Percentiles rank a stretch among this genome's conserved stretches.
Conservation (phyloP, 2,329 filamentous ascomycete genomes). For the Aspergillus alliaceus region DNA sequence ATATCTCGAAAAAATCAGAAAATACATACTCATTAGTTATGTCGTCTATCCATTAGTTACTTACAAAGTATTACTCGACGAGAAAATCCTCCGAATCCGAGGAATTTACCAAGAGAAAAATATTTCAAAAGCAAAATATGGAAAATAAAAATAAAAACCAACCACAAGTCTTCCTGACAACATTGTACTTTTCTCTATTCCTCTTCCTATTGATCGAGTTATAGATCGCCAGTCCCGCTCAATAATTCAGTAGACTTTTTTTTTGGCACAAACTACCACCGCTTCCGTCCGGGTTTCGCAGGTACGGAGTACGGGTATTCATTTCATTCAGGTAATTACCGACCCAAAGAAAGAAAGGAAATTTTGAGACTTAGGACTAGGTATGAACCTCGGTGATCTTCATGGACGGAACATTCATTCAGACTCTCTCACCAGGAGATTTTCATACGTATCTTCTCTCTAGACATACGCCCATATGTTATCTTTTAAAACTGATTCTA, state of each 20-base stretch:
- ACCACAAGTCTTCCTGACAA: too few species aligned
- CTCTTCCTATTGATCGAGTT: conserved; percentile 8
- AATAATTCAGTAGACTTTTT: conserved; percentile 9
- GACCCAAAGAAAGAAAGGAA: neutral
- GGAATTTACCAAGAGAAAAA: too few species aligned
- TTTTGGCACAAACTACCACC: conserved; percentile 11
- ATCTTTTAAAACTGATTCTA: neutral
- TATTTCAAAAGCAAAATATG: too few species aligned
- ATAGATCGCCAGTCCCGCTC: conserved; percentile 21
- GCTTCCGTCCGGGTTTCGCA: conserved; percentile 11
- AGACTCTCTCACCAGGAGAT: neutral
- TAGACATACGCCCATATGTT: too few species aligned
- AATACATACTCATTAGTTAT: neutral
- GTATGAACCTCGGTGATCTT: neutral
- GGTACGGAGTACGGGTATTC: neutral
- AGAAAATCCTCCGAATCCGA: too few species aligned
- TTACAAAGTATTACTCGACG: too few species aligned
- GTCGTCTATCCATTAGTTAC: too few species aligned
- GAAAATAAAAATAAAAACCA: too few species aligned
- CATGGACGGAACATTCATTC: too few species aligned
- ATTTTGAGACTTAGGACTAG: neutral
- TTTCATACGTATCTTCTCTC: neutral
- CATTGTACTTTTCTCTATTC: neutral
- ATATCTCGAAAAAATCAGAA: neutral
- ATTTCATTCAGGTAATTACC: neutral